These are phyloP conservation scores for Globisporangium splendens DNA, from an alignment of 352 stramenopile species.

Conservation along the genomic window DNA sequence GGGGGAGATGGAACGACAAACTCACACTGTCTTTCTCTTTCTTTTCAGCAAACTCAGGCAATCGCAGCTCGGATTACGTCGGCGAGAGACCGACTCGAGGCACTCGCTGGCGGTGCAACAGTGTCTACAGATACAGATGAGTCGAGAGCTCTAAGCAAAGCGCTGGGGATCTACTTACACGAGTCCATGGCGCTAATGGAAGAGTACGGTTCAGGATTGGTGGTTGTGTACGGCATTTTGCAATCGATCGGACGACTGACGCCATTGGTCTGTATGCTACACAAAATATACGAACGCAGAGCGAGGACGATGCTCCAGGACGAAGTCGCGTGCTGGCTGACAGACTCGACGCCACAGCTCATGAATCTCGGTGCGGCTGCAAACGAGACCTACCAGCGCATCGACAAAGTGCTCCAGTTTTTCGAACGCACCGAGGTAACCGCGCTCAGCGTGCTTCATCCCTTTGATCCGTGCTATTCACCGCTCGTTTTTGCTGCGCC, in stretches of 20 bases:
- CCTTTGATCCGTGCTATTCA: not conserved
- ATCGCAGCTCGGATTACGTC: conserved; percentile 16
- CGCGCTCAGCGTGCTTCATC: not conserved
- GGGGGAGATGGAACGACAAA: not conserved
- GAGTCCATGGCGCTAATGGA: conserved; percentile 30
- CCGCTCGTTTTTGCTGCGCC: not conserved
- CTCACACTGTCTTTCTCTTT: not conserved
- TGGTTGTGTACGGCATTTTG: not conserved
- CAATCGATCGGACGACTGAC: not conserved
- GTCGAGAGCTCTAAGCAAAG: conserved; percentile 23
- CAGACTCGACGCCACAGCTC: conserved; percentile 16
- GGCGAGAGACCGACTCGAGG: conserved; percentile 8
- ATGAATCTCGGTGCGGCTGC: conserved; percentile 28
- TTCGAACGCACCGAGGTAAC: conserved; percentile 34
- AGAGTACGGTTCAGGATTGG: conserved; percentile 7
- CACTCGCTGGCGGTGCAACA: not conserved
- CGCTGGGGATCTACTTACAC: conserved; percentile 22
- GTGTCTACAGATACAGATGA: conserved; percentile 5
- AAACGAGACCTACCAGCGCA: conserved; percentile 18
- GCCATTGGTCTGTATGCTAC: not conserved
- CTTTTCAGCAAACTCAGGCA: conserved; percentile 10
- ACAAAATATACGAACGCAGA: conserved; percentile 7
- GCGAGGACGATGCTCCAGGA: conserved; percentile 25
- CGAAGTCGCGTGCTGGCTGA: conserved; percentile 25
- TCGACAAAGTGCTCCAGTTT: conserved; percentile 33